Percentiles rank a stretch among this genome's conserved stretches.
These are phyloP conservation scores for Areca catechu DNA, from an alignment of 176 grass and related monocot genomes.

Conservation along the genomic window DNA sequence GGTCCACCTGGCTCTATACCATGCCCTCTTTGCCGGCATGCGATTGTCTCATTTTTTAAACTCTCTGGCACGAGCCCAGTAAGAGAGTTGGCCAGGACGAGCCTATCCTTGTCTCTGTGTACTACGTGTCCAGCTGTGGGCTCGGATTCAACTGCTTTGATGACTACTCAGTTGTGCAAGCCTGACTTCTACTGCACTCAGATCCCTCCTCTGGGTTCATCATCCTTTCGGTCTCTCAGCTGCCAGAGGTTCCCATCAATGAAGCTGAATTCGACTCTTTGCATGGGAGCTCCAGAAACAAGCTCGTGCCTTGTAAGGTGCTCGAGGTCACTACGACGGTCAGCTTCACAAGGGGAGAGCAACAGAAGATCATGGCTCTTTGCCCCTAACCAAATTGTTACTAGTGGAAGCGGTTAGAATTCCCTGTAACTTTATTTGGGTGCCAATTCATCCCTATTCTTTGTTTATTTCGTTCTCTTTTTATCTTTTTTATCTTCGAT, in stretches of 20 bases:
- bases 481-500: constrained; percentile 20
- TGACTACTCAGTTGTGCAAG: constrained; percentile 29
- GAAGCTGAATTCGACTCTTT: constrained; percentile 64
- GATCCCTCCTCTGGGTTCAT: constrained; percentile 44
- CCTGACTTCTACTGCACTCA: constrained; percentile 43
- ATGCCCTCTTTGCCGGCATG: constrained; percentile 68
- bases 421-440: not conserved
- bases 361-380: constrained; percentile 52
- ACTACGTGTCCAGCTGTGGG: constrained; percentile 17
- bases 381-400: constrained; percentile 40
- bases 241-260: constrained; percentile 66
- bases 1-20: constrained; percentile 69
- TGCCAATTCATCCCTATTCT: too few species aligned
- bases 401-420: constrained; percentile 36
- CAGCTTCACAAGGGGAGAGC: constrained; percentile 58
- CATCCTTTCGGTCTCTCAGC: constrained; percentile 74
- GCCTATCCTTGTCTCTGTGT: constrained; percentile 35
- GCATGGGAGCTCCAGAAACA: constrained; percentile 63
- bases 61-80: constrained; percentile 40
- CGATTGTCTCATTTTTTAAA: constrained; percentile 60
- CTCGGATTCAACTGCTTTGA: constrained; percentile 4
- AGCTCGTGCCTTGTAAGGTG: constrained; percentile 52
- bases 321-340: constrained; percentile 40
- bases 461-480: constrained; percentile 4
- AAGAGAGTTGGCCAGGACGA: constrained; percentile 58